Evolutionary conservation across 1,284 basidiomycete genomes (phyloP).

Genomic region (Pseudozyma pruni): DNA sequence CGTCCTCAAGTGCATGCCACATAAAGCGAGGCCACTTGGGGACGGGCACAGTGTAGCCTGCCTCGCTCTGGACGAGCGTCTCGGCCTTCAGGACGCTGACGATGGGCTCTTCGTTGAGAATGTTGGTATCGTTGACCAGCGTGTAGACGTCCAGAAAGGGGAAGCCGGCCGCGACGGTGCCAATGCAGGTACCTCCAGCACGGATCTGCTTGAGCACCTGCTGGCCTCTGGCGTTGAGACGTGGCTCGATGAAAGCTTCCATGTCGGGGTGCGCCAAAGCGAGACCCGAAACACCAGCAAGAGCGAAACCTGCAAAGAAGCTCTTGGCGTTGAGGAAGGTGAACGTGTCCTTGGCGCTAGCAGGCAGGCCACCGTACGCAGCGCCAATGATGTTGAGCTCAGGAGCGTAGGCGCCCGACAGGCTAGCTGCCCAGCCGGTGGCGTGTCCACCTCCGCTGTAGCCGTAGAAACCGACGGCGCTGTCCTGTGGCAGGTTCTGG

Average conservation of each 20-base stretch:
- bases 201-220: conserved; percentile 20
- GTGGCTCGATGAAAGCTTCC: conserved; percentile 14
- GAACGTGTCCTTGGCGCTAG: conserved; percentile 44
- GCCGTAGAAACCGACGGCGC: conserved; percentile 41
- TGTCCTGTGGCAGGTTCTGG: conserved; percentile 27
- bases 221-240: conserved; percentile 30
- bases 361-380: conserved; percentile 59
- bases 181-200: conserved; percentile 32
- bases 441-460: conserved; percentile 60
- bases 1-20: conserved; percentile 58
- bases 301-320: conserved; percentile 54
- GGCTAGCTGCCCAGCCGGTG: conserved; percentile 46
- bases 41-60: conserved; percentile 33
- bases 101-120: conserved; percentile 37
- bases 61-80: conserved; percentile 39
- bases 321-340: conserved; percentile 37
- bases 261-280: conserved; percentile 41
- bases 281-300: conserved; percentile 51
- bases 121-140: conserved; percentile 47
- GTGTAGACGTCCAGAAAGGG: conserved; percentile 30
- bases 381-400: conserved; percentile 58
- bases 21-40: conserved; percentile 56
- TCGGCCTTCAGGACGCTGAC: conserved; percentile 25
- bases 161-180: conserved; percentile 20
- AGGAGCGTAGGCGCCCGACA: conserved; percentile 46